Conservation (phyloP, 2,329 filamentous ascomycete species). For the Mycogone perniciosa region DNA sequence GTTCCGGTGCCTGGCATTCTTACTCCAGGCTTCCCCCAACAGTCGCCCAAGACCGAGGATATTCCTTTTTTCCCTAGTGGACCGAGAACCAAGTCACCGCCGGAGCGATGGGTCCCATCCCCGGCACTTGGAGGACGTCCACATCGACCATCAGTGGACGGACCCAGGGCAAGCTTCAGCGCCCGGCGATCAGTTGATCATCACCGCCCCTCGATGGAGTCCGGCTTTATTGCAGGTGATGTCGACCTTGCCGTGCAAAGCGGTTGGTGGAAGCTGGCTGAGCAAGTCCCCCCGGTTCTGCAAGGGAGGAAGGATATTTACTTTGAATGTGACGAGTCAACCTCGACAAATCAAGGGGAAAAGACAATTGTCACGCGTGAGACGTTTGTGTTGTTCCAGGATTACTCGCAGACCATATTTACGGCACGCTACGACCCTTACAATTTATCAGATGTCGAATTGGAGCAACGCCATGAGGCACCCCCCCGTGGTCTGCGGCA, state of each 20-base stretch:
- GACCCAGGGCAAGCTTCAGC: conserved; percentile 34
- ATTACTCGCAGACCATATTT: conserved; percentile 93
- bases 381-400: conserved; percentile 82
- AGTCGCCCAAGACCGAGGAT: conserved; percentile 35
- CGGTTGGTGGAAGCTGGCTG: conserved; percentile 83
- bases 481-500: conserved; percentile 79
- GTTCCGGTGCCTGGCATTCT: conserved; percentile 24
- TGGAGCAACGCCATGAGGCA: conserved; percentile 82
- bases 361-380: conserved; percentile 70
- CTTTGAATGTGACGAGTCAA: conserved; percentile 74
- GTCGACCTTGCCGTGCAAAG: conserved; percentile 69
- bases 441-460: conserved; percentile 62
- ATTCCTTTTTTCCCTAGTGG: conserved; percentile 40
- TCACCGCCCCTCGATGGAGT: conserved; percentile 65
- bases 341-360: conserved; percentile 60
- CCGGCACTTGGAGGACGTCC: conserved; percentile 24
- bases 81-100: conserved; percentile 37
- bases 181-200: conserved; percentile 65
- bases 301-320: conserved; percentile 79
- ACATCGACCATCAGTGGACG: conserved; percentile 30
- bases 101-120: conserved; percentile 41
- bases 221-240: conserved; percentile 81
- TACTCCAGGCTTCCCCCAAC: conserved; percentile 18
- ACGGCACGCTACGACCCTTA: conserved; percentile 71
- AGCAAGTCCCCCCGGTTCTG: conserved; percentile 72